These are phyloP conservation scores for Apostasia ramifera DNA, from an alignment of 106 monocot species.

Conservation along the genomic window DNA sequence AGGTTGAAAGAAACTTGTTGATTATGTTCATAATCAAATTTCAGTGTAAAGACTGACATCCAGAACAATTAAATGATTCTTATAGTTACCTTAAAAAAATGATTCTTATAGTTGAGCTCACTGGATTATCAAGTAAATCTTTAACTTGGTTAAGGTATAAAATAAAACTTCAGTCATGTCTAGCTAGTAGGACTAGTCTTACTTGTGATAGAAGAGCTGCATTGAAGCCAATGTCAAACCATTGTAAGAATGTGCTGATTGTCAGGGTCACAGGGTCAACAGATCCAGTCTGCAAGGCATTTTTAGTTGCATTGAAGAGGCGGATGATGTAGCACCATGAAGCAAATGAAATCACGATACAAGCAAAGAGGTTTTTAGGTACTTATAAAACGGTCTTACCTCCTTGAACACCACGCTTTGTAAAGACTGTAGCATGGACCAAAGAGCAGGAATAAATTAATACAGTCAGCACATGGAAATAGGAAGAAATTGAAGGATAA, in stretches of 20 bases:
- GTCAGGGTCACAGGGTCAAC: conserved; percentile 94
- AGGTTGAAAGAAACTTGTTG: neutral
- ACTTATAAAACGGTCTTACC: conserved; percentile 30
- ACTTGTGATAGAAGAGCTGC: conserved; percentile 83
- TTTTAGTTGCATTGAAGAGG: neutral
- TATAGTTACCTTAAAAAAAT: too few relatives aligned
- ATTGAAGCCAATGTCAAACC: conserved; percentile 94
- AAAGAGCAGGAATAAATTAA: neutral
- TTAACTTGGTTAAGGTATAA: neutral
- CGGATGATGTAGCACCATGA: neutral
- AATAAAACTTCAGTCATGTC: neutral
- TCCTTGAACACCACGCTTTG: conserved; percentile 96
- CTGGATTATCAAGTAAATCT: neutral
- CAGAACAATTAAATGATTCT: neutral
- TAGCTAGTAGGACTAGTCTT: neutral
- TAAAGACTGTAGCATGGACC: conserved; percentile 64
- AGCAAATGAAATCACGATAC: conserved; percentile 1
- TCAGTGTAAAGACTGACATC: too few relatives aligned
- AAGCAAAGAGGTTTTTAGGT: neutral
- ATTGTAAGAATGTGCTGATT: conserved; percentile 80
- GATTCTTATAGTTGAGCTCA: neutral
- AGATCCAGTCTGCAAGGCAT: conserved; percentile 56
- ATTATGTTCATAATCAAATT: too few relatives aligned
- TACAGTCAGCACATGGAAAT: neutral
- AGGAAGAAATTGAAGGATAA: neutral